Conservation (phyloP, 345 rosid species). For the Syzygium aromaticum region DNA sequence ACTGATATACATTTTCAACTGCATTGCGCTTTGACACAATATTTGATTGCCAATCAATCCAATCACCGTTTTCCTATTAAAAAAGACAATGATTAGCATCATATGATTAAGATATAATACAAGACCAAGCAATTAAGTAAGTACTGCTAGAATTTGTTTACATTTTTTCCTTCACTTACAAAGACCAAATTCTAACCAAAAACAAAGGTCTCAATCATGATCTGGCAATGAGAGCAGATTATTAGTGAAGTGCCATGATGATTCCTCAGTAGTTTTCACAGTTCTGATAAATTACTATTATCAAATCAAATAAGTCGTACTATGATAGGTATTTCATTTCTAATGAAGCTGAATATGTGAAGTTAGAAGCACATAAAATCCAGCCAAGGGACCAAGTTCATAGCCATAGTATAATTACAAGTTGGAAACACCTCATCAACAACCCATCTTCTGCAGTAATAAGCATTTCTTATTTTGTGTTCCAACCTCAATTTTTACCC, state of each 20-base stretch:
- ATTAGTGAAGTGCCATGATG: neutral
- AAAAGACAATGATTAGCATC: slow-evolving; percentile 1
- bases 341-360: neutral
- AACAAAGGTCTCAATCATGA: neutral
- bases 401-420: neutral
- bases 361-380: neutral
- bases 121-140: neutral
- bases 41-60: slow-evolving; percentile 73
- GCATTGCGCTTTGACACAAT: slow-evolving; percentile 68
- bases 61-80: slow-evolving; percentile 52
- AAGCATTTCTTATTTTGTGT: neutral
- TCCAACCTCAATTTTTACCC: neutral
- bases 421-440: neutral
- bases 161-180: neutral
- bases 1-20: slow-evolving; percentile 73
- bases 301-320: neutral
- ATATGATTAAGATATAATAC: neutral
- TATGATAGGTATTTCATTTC: neutral
- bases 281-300: neutral
- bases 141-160: neutral
- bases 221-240: neutral
- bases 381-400: neutral
- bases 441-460: neutral
- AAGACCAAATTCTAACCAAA: neutral
- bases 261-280: neutral